These are phyloP conservation scores for Aquilaria yunnanensis DNA, from an alignment of 345 rosid species.

Conservation along the genomic window DNA sequence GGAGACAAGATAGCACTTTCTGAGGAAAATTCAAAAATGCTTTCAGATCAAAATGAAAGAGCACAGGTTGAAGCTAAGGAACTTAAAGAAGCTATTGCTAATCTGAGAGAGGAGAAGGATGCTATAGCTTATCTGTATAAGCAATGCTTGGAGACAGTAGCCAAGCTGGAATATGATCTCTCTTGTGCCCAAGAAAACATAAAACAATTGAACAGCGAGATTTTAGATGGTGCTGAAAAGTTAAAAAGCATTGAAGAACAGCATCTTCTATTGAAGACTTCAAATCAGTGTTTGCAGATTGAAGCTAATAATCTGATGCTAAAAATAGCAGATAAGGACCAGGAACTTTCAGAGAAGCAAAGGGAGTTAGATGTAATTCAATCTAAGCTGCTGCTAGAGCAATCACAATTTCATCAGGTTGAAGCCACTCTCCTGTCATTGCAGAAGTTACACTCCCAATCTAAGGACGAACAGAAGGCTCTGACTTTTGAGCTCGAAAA, in stretches of 20 bases:
- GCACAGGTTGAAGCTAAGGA: constrained; percentile 51
- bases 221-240: constrained; percentile 42
- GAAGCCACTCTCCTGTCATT: constrained; percentile 45
- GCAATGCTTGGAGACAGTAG: constrained; percentile 54
- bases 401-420: constrained; percentile 42
- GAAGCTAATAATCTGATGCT: constrained; percentile 49
- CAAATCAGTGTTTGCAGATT: constrained; percentile 53
- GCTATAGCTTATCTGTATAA: constrained; percentile 37
- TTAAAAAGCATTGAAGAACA: constrained; percentile 49
- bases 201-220: constrained; percentile 44
- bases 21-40: constrained; percentile 45
- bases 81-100: constrained; percentile 43
- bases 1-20: constrained; percentile 47
- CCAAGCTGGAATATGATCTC: constrained; percentile 48
- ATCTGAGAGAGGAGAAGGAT: constrained; percentile 57
- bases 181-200: constrained; percentile 44
- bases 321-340: constrained; percentile 52
- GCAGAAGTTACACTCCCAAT: constrained; percentile 37
- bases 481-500: constrained; percentile 59
- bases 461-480: constrained; percentile 51
- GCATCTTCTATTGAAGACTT: constrained; percentile 41
- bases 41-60: constrained; percentile 34
- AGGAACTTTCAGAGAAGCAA: constrained; percentile 53
- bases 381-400: constrained; percentile 44
- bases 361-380: constrained; percentile 49